Base-by-base conservation (phyloP, 768 basidiomycete genomes). In the Boletus reticulatus region DNA sequence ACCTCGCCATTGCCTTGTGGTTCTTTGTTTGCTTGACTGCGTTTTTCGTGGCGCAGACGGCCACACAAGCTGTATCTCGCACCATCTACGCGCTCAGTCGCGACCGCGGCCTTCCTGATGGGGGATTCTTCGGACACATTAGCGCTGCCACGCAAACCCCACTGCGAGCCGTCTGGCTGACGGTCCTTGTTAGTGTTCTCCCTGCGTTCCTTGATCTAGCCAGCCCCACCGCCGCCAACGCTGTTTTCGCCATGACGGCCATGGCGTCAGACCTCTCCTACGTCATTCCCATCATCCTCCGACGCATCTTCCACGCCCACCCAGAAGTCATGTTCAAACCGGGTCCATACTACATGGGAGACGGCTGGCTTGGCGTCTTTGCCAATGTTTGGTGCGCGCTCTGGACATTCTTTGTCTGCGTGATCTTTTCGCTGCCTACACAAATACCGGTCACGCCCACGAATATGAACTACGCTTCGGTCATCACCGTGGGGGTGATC, bases 341-440 rank as follows among this genome's bases (percentile, higher is more conserved):
- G 0, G 84, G 84, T 9, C 84, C 84, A 16, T 85, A 81, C 67
- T 84, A 82, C 70, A 76, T 85, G 76, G 78, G 82, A 22, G 74
- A 78, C 49, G 80, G 81, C 2, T 59, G 72, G 55, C 57, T 82
- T 13, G 81, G 81, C 0, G 73, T 71, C 69, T 63, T 71, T 13
- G 70, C 71, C 50, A 83, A 83, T 56, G 46, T 76, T 32, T 76
- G 68, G 60, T 81, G 80, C 56, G 72, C 79, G 27, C 37, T 69
- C 8, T 80, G 78, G 78, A 76, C 77, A 45, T 58, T 69, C 14
- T 80, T 80, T 61, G 75, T 80, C 16, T 71, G 66, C 47, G 71
- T 81, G 39, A 69, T 82, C 42, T 80, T 82, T 60, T 75, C 78
- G 20, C 69, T 84, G 49, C 83, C 83, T 4, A 82, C 78, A 6